A percentile compares a stretch with the other conserved stretches of the same genome.
These are phyloP conservation scores for Fragaria iinumae DNA, from an alignment of 306 rosid genomes.

Conservation along the genomic window DNA sequence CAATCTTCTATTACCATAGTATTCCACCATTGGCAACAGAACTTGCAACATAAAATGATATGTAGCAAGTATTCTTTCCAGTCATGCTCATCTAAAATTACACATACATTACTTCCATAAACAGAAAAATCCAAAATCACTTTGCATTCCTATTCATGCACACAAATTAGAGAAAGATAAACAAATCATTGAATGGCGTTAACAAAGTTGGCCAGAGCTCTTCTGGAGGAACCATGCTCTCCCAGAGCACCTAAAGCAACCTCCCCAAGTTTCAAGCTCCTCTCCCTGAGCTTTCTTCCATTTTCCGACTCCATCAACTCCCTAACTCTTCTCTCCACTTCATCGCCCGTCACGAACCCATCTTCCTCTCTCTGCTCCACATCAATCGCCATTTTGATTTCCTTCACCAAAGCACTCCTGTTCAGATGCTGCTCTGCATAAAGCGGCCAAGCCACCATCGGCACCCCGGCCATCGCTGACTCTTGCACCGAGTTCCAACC, in stretches of 20 bases:
- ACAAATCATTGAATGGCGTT: neutral
- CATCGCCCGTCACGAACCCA: constrained; percentile 35
- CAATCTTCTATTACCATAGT: neutral
- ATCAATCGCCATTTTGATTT: constrained; percentile 30
- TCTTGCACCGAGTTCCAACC: constrained; percentile 46
- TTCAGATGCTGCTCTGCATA: constrained; percentile 43
- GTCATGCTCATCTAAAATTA: too few species aligned
- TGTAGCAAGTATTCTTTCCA: too few species aligned
- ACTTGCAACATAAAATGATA: neutral
- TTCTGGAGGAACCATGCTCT: constrained; percentile 28
- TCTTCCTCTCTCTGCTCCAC: constrained; percentile 32
- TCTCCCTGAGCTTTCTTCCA: constrained; percentile 26
- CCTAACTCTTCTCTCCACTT: constrained; percentile 26
- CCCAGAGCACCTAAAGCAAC: constrained; percentile 23
- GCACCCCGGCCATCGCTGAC: constrained; percentile 32
- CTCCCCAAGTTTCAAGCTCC: constrained; percentile 23
- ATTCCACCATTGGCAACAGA: neutral
- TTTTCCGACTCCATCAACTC: constrained; percentile 39
- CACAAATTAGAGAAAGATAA: neutral
- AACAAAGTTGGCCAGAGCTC: constrained; percentile 14
- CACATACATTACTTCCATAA: too few species aligned
- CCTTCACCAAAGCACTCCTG: constrained; percentile 29
- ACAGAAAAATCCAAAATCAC: neutral
- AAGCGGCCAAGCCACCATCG: constrained; percentile 45
- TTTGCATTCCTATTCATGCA: neutral